Base-by-base conservation (phyloP, 2,329 filamentous ascomycete genomes). In the Alternaria ventricosa region DNA sequence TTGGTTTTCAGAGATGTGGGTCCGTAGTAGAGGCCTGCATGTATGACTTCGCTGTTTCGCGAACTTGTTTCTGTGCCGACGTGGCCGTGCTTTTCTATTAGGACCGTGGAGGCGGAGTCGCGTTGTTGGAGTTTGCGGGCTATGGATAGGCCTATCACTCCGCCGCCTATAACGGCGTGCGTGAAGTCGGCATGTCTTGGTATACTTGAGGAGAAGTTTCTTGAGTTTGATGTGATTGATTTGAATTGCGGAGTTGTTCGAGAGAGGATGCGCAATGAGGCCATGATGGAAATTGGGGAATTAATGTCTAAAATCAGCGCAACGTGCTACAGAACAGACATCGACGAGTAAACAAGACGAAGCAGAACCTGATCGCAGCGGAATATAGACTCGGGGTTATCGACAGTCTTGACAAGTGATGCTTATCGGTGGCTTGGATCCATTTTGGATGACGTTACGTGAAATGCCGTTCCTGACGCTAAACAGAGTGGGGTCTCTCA, bases 1-100 rank as follows among this genome's bases (percentile, higher is more conserved):
- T 83, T 82, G 1, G 94, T 93, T 82, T 99, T 99, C 57, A 97
- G 87, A 1, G 89, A 90, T 44, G 82, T 80, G 6, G 85, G 78
- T 15, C 92, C 92, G 80, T 97, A 97, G 86, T 97, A 98, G 67
- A 98, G 87, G 13, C 96, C 96, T 1, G 93, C 96, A 79, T 99
- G 96, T 72, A 99, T 96, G 59, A 98, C 95, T 86, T 98, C 94
- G 75, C 92, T 95, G 83, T 97, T 97, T 70, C 94, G 90, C 68
- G 91, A 92, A 66, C 91, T 94, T 0, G 94, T 97, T 82, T 97
- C 94, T 27, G 89, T 95, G 54, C 94, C 94, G 25, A 92, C 85
- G 55, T 87, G 85, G 22, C 84, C 80, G 83, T 97, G 92, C 25
- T 92, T 89, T 81, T 97, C 94, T 2, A 97, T 88, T 57, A 97